A percentile compares a stretch with the other conserved stretches of the same genome.
phyloP scores from a whole-genome alignment of 2,329 filamentous ascomycete species.

The Curvularia eragrostidis region DNA sequence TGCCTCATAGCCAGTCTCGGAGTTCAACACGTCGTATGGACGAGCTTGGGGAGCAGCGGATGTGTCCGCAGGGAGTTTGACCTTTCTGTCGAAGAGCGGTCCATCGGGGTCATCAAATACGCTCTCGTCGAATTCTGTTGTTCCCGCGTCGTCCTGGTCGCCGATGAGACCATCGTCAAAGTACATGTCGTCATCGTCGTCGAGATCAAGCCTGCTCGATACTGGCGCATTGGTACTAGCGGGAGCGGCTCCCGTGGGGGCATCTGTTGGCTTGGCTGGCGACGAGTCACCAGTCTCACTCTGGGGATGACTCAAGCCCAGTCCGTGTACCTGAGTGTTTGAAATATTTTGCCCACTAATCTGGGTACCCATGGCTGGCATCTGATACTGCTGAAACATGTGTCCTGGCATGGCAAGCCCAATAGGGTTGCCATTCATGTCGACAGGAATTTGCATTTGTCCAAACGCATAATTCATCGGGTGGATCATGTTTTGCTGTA shows the following conservation, averaged over 20 bases:
- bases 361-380: conserved; percentile 8
- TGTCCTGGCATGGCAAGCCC: conserved; percentile 44
- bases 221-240: conserved; percentile 16
- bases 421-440: conserved; percentile 42
- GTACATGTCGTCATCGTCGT: conserved; percentile 64
- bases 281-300: conserved; percentile 16
- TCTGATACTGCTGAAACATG: conserved; percentile 29
- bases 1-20: conserved; percentile 42
- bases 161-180: conserved; percentile 70
- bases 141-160: conserved; percentile 59
- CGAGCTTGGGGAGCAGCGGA: conserved; percentile 23
- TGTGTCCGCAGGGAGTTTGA: conserved; percentile 29
- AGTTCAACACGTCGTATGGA: conserved; percentile 20
- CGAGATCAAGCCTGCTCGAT: conserved; percentile 29
- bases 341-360: background rate
- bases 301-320: conserved; percentile 30
- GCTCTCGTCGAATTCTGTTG: conserved; percentile 71
- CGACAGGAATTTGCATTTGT: conserved; percentile 38
- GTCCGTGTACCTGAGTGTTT: conserved; percentile 12
- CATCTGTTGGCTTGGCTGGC: conserved; percentile 16
- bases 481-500: conserved; percentile 29
- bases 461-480: conserved; percentile 29
- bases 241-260: conserved; percentile 11
- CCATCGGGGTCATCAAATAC: conserved; percentile 68
- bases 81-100: conserved; percentile 58